These are phyloP conservation scores for Alternaria triticimaculans DNA, from an alignment of 2,329 filamentous ascomycete species.

Conservation along the genomic window DNA sequence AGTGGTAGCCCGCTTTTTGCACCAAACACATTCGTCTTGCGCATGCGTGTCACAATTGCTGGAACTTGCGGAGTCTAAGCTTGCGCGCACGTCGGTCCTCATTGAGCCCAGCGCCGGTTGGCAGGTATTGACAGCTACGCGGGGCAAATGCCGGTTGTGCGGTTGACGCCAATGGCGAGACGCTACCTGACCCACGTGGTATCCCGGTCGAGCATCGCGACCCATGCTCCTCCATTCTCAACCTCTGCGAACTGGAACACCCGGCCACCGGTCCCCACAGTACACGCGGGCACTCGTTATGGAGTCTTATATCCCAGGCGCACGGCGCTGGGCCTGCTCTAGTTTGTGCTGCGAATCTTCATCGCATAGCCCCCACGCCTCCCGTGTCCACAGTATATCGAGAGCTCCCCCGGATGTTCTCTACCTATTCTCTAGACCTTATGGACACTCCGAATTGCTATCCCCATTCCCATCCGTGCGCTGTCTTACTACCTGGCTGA, in stretches of 20 bases:
- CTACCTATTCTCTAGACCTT: not conserved
- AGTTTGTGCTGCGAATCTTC: slow-evolving; percentile 12
- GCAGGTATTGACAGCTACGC: slow-evolving; percentile 16
- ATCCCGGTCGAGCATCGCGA: slow-evolving; percentile 16
- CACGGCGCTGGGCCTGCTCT: slow-evolving; percentile 30
- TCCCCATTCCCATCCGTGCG: not conserved
- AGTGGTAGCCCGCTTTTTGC: slow-evolving; percentile 3
- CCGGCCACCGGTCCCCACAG: slow-evolving; percentile 20
- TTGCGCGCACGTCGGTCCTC: not conserved
- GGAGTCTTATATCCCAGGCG: slow-evolving; percentile 24
- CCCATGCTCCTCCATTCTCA: slow-evolving; percentile 15
- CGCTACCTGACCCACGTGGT: slow-evolving; percentile 32
- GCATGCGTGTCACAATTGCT: slow-evolving; percentile 23
- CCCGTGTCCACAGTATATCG: slow-evolving; percentile 26
- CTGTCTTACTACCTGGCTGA: slow-evolving; percentile 1
- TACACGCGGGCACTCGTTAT: slow-evolving; percentile 9
- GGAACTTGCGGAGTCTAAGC: slow-evolving; percentile 9
- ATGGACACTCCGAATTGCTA: not conserved
- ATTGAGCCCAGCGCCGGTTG: slow-evolving; percentile 7
- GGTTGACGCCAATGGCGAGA: slow-evolving; percentile 29
- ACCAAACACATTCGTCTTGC: slow-evolving; percentile 17
- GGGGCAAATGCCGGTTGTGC: slow-evolving; percentile 11
- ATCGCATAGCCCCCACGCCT: slow-evolving; percentile 31
- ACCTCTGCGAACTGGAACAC: slow-evolving; percentile 20
- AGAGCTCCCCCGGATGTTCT: slow-evolving; percentile 24